These are phyloP conservation scores for Trichosporon ovoides DNA, from an alignment of 1,284 basidiomycete genomes.

Conservation along the genomic window DNA sequence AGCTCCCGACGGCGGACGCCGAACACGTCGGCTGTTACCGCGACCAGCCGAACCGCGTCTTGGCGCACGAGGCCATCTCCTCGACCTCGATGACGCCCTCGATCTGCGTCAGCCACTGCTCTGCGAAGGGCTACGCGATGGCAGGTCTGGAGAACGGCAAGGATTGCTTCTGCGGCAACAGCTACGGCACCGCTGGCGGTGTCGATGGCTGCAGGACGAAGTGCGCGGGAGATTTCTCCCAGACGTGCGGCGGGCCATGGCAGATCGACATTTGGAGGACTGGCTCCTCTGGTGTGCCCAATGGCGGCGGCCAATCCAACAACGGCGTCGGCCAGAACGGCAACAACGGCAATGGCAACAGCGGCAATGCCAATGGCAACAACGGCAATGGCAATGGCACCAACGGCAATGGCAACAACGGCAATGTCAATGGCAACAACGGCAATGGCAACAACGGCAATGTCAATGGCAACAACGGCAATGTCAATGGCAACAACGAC, in stretches of 20 bases:
- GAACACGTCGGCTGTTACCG: slow-evolving; percentile 7
- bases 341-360: slow-evolving; percentile 12
- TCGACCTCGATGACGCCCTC: not conserved
- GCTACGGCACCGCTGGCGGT: slow-evolving; percentile 2
- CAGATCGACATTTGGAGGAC: not conserved
- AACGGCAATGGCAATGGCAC: not conserved
- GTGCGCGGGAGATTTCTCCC: slow-evolving; percentile 31
- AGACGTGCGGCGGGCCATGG: slow-evolving; percentile 4
- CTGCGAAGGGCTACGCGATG: slow-evolving; percentile 13
- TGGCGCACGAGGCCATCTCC: slow-evolving; percentile 13
- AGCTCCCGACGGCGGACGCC: not conserved
- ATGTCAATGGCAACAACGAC: slow-evolving; percentile 9
- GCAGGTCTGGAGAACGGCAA: slow-evolving; percentile 26
- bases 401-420: not conserved
- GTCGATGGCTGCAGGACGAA: slow-evolving; percentile 26
- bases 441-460: not conserved
- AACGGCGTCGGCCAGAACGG: slow-evolving; percentile 23
- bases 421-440: not conserved
- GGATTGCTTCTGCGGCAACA: slow-evolving; percentile 31
- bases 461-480: slow-evolving; percentile 16
- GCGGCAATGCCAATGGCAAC: not conserved
- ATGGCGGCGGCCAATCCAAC: slow-evolving; percentile 19
- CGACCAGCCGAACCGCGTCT: slow-evolving; percentile 7
- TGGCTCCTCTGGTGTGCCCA: not conserved
- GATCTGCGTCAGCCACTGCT: slow-evolving; percentile 22